Conservation (phyloP, 371 early-diverging fungal species). For the Circinella umbellata region DNA sequence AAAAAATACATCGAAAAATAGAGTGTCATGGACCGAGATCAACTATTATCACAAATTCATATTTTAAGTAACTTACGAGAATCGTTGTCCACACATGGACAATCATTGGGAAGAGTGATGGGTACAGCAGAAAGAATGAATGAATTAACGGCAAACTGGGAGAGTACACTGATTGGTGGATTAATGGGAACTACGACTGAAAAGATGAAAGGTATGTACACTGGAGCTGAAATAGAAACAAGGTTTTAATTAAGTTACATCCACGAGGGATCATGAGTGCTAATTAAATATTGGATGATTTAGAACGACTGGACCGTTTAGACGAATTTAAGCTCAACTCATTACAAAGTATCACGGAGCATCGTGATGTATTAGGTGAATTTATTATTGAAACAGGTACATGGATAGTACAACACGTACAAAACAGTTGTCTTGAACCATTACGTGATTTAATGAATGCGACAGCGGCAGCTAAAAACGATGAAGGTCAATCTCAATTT, state of each 20-base stretch:
- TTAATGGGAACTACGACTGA: conserved; percentile 22
- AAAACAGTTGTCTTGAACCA: conserved; percentile 13
- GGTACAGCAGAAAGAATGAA: conserved; percentile 25
- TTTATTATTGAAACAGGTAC: conserved; percentile 45
- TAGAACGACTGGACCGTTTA: conserved; percentile 20
- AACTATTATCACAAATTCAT: conserved; percentile 21
- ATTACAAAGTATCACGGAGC: conserved; percentile 13
- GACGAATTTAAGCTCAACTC: conserved; percentile 22
- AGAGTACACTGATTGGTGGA: conserved; percentile 26
- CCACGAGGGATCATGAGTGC: background rate
- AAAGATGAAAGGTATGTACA: conserved; percentile 30
- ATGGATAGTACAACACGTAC: conserved; percentile 35
- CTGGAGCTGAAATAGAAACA: too few relatives aligned
- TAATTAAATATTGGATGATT: background rate
- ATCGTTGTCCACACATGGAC: conserved; percentile 15
- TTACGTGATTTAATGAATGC: conserved; percentile 11
- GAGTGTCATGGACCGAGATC: conserved; percentile 6
- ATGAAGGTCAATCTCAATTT: background rate
- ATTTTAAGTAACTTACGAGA: conserved; percentile 20
- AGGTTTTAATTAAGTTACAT: background rate
- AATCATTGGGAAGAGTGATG: conserved; percentile 21
- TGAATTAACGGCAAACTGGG: conserved; percentile 30
- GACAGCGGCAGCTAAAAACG: background rate
- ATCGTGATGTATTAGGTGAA: conserved; percentile 17
- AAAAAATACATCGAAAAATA: background rate